Percentiles rank a stretch among this genome's conserved stretches.
phyloP scores from a whole-genome alignment of 2,329 filamentous ascomycete genomes.

The Fusarium azukiicola region DNA sequence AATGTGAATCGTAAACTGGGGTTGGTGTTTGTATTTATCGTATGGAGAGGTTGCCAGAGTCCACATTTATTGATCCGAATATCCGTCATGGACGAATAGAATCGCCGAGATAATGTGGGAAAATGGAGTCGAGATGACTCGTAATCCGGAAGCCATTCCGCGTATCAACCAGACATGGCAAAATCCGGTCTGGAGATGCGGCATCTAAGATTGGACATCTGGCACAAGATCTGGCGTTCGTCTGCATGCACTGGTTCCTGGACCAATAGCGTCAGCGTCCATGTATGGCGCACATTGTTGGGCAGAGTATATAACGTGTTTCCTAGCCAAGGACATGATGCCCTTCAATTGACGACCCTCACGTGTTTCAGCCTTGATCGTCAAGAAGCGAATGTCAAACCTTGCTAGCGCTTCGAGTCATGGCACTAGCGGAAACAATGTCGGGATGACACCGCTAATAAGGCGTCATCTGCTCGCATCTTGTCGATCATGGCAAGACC shows the following conservation, averaged over 20 bases:
- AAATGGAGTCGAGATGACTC: slow-evolving; percentile 1
- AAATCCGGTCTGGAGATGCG: background rate
- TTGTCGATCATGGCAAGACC: background rate
- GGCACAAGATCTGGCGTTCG: too few species aligned
- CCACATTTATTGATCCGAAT: slow-evolving; percentile 3
- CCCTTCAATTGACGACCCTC: background rate
- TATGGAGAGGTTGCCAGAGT: background rate
- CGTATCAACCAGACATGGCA: background rate
- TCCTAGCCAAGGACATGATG: background rate
- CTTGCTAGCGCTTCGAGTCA: background rate
- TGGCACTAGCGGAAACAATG: slow-evolving; percentile 11
- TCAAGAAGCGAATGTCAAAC: background rate
- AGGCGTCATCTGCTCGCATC: background rate
- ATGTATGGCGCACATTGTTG: too few species aligned
- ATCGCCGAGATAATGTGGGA: background rate
- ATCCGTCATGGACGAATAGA: background rate
- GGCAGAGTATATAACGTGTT: background rate
- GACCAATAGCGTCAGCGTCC: too few species aligned
- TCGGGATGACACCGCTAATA: background rate
- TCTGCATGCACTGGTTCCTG: too few species aligned
- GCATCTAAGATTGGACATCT: background rate
- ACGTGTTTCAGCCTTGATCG: background rate
- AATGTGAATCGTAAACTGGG: background rate
- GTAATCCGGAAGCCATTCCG: background rate
- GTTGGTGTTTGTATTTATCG: background rate